phyloP scores from a whole-genome alignment of 495 filamentous ascomycete genomes.

The Daldinia grandis region DNA sequence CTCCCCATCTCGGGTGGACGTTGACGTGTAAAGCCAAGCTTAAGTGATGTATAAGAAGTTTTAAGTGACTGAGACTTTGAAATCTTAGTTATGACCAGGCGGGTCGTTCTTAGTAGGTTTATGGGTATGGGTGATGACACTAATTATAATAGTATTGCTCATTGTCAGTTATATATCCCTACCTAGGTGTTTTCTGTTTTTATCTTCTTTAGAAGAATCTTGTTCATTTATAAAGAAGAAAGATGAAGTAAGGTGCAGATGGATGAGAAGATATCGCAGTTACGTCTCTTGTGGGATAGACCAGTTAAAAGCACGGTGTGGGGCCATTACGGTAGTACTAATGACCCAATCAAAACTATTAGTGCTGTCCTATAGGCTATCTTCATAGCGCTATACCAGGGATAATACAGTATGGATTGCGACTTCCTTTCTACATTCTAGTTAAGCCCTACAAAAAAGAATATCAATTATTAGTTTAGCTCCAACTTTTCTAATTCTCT shows the following conservation, averaged over 20 bases:
- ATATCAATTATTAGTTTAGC: conserved; percentile 4
- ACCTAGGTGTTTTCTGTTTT: background rate
- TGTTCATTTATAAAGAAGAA: background rate
- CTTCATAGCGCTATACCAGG: conserved; percentile 1
- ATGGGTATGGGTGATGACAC: background rate
- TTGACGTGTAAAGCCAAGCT: background rate
- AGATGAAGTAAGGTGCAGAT: conserved; percentile 7
- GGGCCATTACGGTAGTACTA: background rate
- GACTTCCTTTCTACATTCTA: background rate
- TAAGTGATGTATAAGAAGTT: background rate
- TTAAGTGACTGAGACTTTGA: background rate
- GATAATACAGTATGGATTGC: conserved; percentile 3
- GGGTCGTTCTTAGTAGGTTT: background rate
- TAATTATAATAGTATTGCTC: background rate
- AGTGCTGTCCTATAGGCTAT: background rate
- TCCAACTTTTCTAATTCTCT: conserved; percentile 15
- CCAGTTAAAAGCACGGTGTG: conserved; percentile 17
- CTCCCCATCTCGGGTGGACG: conserved; percentile 20
- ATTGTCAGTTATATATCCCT: background rate
- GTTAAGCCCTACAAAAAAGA: conserved; percentile 6
- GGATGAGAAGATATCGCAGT: conserved; percentile 8
- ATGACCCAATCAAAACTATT: conserved; percentile 8
- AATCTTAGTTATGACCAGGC: background rate
- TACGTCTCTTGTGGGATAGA: conserved; percentile 19
- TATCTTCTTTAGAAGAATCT: background rate